phyloP scores from a whole-genome alignment of 257 asterid genomes.

The Nemophila menziesii region DNA sequence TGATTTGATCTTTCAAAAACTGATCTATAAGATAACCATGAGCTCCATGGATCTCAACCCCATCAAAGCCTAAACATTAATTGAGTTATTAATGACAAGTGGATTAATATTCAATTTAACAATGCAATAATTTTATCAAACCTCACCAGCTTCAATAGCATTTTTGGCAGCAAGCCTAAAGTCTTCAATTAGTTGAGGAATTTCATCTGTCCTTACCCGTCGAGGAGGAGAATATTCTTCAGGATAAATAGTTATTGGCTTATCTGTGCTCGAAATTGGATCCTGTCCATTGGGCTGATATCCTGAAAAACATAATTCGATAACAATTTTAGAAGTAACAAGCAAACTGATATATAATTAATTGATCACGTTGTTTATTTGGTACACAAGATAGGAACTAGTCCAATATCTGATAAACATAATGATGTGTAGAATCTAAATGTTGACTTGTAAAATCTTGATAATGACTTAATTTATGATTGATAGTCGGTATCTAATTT shows the following conservation, averaged over 20 bases:
- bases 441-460: neutral
- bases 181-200: constrained; percentile 47
- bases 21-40: constrained; percentile 15
- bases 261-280: constrained; percentile 58
- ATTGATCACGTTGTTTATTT: neutral
- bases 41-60: no score
- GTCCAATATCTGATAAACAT: neutral
- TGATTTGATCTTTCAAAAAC: constrained; percentile 14
- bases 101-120: no score
- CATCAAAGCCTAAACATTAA: no score
- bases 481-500: no score
- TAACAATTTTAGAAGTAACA: constrained; percentile 1
- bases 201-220: constrained; percentile 43
- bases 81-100: no score
- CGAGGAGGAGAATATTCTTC: constrained; percentile 49
- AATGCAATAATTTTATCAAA: neutral
- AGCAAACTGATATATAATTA: neutral
- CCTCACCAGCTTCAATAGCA: constrained; percentile 66
- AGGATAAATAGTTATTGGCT: constrained; percentile 29
- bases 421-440: no score
- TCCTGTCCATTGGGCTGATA: constrained; percentile 61
- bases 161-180: constrained; percentile 67
- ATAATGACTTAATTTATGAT: neutral
- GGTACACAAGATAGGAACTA: neutral
- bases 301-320: constrained; percentile 18